Percentiles rank a stretch among this genome's conserved stretches.
phyloP scores from a whole-genome alignment of 2,329 filamentous ascomycete genomes.

The Ophiognomonia clavigignenti-juglandacearum region DNA sequence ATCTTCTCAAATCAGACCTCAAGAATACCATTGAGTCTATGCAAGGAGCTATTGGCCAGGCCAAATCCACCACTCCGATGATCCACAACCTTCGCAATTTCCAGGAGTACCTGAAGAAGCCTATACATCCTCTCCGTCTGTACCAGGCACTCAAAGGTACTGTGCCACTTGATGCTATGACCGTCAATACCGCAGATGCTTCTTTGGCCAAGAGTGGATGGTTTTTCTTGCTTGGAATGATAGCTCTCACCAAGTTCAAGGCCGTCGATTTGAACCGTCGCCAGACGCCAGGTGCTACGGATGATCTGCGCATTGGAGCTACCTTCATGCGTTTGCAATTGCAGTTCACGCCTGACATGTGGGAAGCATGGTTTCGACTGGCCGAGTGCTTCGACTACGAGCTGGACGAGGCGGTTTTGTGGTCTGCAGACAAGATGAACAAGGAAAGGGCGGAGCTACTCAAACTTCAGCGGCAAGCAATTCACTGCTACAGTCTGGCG shows the following conservation, averaged over 20 bases:
- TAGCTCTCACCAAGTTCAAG: constrained; percentile 80
- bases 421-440: constrained; percentile 89
- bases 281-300: constrained; percentile 71
- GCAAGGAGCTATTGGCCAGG: constrained; percentile 76
- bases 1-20: constrained; percentile 85
- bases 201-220: constrained; percentile 76
- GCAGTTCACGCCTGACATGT: constrained; percentile 74
- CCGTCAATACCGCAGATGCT: constrained; percentile 64
- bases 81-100: constrained; percentile 84
- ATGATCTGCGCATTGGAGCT: constrained; percentile 77
- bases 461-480: constrained; percentile 70
- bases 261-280: constrained; percentile 66
- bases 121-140: constrained; percentile 75
- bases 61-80: constrained; percentile 74
- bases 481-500: constrained; percentile 70
- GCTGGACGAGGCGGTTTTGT: constrained; percentile 79
- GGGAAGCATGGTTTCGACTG: constrained; percentile 88
- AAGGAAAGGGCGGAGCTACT: constrained; percentile 72
- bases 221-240: constrained; percentile 88
- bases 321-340: constrained; percentile 77
- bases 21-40: constrained; percentile 90
- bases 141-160: constrained; percentile 78
- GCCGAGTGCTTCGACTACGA: constrained; percentile 86
- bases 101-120: constrained; percentile 73
- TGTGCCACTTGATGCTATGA: constrained; percentile 66